phyloP scores from a whole-genome alignment of 2,329 filamentous ascomycete species.

The Trichoderma simmonsii region DNA sequence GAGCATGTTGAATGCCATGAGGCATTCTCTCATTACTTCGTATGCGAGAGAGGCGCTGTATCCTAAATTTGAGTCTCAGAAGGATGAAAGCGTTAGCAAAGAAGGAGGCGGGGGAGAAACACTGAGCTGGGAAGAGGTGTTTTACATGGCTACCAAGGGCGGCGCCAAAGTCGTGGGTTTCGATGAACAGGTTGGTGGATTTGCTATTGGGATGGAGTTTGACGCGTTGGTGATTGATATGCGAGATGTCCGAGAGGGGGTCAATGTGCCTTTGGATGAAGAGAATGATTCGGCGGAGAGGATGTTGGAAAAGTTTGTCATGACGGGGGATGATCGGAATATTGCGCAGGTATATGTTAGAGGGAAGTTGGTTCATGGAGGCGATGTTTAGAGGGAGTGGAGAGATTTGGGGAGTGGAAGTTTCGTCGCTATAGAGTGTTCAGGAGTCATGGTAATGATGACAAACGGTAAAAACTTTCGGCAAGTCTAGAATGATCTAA shows the following conservation, averaged over 20 bases:
- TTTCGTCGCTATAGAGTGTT: neutral
- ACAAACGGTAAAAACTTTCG: neutral
- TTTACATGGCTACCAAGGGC: constrained; percentile 59
- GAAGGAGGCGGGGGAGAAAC: neutral
- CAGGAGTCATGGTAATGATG: neutral
- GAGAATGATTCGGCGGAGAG: constrained; percentile 44
- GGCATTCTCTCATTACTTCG: constrained; percentile 55
- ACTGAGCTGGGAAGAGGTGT: constrained; percentile 49
- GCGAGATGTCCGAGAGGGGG: constrained; percentile 30
- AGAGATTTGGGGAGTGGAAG: neutral
- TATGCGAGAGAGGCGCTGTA: constrained; percentile 45
- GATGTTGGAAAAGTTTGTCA: constrained; percentile 61
- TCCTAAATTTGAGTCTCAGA: neutral
- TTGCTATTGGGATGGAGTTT: constrained; percentile 59
- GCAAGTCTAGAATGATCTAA: neutral
- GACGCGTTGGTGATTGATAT: constrained; percentile 54
- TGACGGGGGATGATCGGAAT: constrained; percentile 64
- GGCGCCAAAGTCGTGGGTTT: constrained; percentile 58
- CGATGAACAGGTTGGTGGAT: constrained; percentile 52
- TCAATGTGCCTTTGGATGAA: constrained; percentile 55
- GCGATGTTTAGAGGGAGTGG: neutral
- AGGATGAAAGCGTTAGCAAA: neutral
- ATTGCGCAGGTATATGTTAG: constrained; percentile 53
- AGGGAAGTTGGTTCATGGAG: constrained; percentile 36
- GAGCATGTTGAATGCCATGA: constrained; percentile 57